Evolutionary conservation across 345 rosid species (phyloP).

Genomic region (Psidium friedrichsthalianum): DNA sequence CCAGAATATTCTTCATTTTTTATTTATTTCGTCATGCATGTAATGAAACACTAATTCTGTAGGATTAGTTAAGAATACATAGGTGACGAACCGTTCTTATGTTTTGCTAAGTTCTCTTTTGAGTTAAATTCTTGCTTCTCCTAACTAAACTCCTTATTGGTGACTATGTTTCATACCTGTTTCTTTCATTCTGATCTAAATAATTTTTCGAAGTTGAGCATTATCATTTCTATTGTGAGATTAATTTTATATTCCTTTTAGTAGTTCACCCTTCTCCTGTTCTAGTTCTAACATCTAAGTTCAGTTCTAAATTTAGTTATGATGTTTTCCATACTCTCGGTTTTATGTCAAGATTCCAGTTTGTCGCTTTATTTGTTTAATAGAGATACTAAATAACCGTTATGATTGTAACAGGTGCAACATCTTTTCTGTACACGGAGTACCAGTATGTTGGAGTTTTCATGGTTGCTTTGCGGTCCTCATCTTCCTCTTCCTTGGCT

Average conservation of each 20-base stretch:
- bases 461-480: conserved; percentile 8
- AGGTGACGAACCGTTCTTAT: not conserved
- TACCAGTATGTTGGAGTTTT: conserved; percentile 7
- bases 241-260: not conserved
- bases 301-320: not conserved
- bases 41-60: not conserved
- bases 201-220: not conserved
- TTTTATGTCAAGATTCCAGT: not conserved
- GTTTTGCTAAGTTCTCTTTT: not conserved
- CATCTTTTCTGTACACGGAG: conserved; percentile 8
- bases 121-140: not conserved
- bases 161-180: not conserved
- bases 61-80: not conserved
- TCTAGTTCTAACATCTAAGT: not conserved
- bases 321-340: not conserved
- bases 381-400: not conserved
- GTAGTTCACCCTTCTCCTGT: not conserved
- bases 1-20: not conserved
- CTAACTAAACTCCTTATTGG: not conserved
- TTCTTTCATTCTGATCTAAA: not conserved
- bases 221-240: not conserved
- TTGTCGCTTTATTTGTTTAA: not conserved
- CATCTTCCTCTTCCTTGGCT: conserved; percentile 9
- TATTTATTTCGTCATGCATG: not conserved
- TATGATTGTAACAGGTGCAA: conserved; percentile 3